These are phyloP conservation scores for Platanthera zijinensis DNA, from an alignment of 106 monocot species.

Conservation along the genomic window DNA sequence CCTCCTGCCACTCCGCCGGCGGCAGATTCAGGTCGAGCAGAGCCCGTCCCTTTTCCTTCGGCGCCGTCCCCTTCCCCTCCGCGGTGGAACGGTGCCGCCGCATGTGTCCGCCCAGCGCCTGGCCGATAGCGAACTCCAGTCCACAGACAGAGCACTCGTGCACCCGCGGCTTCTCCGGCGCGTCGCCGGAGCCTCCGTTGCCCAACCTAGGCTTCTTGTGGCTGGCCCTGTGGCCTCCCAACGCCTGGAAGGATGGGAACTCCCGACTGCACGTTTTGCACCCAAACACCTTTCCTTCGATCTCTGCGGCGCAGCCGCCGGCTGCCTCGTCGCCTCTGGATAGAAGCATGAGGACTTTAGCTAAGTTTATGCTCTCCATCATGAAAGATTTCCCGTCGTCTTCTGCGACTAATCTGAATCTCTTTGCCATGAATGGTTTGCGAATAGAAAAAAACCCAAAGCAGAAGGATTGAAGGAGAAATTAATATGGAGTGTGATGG, in stretches of 20 bases:
- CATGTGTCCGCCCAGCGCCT: slow-evolving; percentile 7
- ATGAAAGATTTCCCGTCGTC: background rate
- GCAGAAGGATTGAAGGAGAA: background rate
- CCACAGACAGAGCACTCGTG: slow-evolving; percentile 7
- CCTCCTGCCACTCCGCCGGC: slow-evolving; percentile 1
- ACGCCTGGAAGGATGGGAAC: slow-evolving; percentile 60
- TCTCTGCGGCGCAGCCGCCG: background rate
- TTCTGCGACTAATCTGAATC: background rate
- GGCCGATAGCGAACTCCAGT: slow-evolving; percentile 3
- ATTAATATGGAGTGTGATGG: background rate
- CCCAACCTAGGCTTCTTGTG: slow-evolving; percentile 7
- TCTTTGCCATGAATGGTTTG: background rate
- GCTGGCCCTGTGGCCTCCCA: slow-evolving; percentile 10
- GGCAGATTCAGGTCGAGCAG: slow-evolving; percentile 4
- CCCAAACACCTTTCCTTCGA: slow-evolving; percentile 23
- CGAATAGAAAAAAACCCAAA: background rate
- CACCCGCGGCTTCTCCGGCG: background rate
- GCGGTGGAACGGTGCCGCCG: background rate
- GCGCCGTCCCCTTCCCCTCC: background rate
- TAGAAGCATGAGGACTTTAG: slow-evolving; percentile 4
- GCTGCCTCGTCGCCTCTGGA: background rate
- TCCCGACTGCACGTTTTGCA: slow-evolving; percentile 63
- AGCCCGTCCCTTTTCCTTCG: background rate
- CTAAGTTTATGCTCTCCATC: background rate
- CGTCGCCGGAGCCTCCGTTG: background rate